Conservation (phyloP, 2,329 filamentous ascomycete genomes). For the Fusarium bulbicola region DNA sequence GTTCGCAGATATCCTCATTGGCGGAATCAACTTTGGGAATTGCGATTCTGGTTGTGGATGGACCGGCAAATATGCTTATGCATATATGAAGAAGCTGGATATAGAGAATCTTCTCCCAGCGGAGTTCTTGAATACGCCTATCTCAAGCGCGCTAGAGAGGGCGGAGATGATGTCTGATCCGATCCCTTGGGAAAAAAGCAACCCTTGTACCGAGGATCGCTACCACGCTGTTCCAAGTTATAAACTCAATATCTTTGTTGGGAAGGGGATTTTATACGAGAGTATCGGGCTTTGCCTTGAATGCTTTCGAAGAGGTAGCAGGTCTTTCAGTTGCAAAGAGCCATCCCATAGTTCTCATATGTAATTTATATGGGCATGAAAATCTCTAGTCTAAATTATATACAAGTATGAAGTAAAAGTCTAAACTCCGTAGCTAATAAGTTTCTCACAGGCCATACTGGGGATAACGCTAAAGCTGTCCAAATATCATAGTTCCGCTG, state of each 20-base stretch:
- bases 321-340: accelerated
- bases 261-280: too few relatives aligned
- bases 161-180: neutral
- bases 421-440: too few relatives aligned
- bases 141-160: neutral
- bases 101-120: neutral
- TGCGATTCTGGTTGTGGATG: neutral
- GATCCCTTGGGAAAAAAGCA: neutral
- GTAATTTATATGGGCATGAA: too few relatives aligned
- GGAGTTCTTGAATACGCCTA: neutral
- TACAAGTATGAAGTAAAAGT: too few relatives aligned
- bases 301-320: neutral
- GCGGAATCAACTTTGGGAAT: neutral
- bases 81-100: neutral
- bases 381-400: too few relatives aligned
- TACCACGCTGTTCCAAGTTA: neutral
- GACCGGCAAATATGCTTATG: neutral
- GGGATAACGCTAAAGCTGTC: too few relatives aligned
- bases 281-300: neutral
- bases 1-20: neutral
- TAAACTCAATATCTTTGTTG: neutral
- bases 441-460: too few relatives aligned
- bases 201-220: neutral
- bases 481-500: too few relatives aligned
- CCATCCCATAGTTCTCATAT: too few relatives aligned